Conservation (phyloP, 2,329 filamentous ascomycete genomes). For the Capronia coronata region DNA sequence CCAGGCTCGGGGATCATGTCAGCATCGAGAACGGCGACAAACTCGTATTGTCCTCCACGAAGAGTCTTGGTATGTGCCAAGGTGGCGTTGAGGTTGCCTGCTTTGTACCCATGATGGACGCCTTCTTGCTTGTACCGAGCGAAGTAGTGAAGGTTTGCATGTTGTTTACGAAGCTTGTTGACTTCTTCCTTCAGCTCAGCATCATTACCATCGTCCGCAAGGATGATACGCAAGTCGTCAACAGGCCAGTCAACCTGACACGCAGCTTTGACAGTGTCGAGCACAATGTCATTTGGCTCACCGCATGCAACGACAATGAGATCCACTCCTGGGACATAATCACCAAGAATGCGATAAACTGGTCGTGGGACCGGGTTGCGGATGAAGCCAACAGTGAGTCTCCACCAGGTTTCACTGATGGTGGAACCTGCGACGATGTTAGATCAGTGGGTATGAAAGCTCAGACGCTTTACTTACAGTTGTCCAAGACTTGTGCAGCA, state of each 20-base stretch:
- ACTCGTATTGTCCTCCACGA: slow-evolving; percentile 49
- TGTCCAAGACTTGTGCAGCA: slow-evolving; percentile 10
- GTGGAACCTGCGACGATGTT: slow-evolving; percentile 7
- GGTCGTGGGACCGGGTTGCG: slow-evolving; percentile 45
- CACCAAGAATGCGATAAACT: slow-evolving; percentile 23
- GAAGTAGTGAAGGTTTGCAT: slow-evolving; percentile 39
- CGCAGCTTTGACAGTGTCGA: slow-evolving; percentile 50
- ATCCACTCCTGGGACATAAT: slow-evolving; percentile 50
- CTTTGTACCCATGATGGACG: slow-evolving; percentile 37
- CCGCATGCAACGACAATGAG: slow-evolving; percentile 52
- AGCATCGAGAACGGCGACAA: slow-evolving; percentile 58
- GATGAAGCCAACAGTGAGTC: slow-evolving; percentile 34
- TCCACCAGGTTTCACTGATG: slow-evolving; percentile 14
- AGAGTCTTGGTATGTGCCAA: slow-evolving; percentile 30
- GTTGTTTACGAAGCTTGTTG: slow-evolving; percentile 31
- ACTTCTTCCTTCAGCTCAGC: slow-evolving; percentile 34
- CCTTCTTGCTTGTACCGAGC: slow-evolving; percentile 36
- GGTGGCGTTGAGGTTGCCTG: slow-evolving; percentile 43
- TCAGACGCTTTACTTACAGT: slow-evolving; percentile 10
- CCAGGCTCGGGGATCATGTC: slow-evolving; percentile 50
- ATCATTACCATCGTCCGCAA: slow-evolving; percentile 46
- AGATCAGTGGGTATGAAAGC: slow-evolving; percentile 1
- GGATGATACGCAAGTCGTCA: slow-evolving; percentile 47
- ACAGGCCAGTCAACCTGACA: slow-evolving; percentile 49
- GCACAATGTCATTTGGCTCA: slow-evolving; percentile 50